Evolutionary conservation across 331 rosid genomes (phyloP).

Genomic region (Erythrophleum ivorense): DNA sequence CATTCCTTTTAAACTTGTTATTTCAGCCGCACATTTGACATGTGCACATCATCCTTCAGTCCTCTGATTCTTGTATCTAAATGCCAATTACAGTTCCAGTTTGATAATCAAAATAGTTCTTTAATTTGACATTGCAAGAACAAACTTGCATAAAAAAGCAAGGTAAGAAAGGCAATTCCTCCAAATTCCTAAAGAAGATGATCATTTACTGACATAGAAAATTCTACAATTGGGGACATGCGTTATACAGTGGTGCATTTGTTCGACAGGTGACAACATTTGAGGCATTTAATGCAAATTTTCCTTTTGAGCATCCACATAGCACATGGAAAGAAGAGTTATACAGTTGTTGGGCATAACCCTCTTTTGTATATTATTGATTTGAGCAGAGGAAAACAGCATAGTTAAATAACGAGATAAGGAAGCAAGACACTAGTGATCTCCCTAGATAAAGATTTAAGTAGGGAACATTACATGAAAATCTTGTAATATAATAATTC

Average conservation of each 20-base stretch:
- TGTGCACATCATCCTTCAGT: background rate
- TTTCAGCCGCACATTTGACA: slow-evolving; percentile 10
- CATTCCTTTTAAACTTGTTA: background rate
- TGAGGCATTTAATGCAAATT: background rate
- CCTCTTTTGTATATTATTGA: background rate
- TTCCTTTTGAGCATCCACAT: background rate
- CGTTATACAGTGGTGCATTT: background rate
- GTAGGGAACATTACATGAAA: background rate
- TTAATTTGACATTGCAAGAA: no score
- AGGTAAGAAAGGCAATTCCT: background rate
- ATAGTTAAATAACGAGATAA: background rate
- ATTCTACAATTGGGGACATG: background rate
- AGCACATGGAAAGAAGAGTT: background rate
- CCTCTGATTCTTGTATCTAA: background rate
- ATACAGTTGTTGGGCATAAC: background rate
- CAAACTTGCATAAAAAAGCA: no score
- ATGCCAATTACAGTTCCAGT: background rate
- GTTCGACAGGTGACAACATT: background rate
- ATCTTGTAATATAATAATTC: background rate
- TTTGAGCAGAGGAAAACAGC: background rate
- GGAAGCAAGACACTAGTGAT: background rate
- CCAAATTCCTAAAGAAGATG: background rate
- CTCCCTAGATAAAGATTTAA: background rate
- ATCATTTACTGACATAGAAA: background rate
- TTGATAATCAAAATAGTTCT: no score